phyloP scores from a whole-genome alignment of 176 grass and related monocot genomes.

The Puya raimondii region DNA sequence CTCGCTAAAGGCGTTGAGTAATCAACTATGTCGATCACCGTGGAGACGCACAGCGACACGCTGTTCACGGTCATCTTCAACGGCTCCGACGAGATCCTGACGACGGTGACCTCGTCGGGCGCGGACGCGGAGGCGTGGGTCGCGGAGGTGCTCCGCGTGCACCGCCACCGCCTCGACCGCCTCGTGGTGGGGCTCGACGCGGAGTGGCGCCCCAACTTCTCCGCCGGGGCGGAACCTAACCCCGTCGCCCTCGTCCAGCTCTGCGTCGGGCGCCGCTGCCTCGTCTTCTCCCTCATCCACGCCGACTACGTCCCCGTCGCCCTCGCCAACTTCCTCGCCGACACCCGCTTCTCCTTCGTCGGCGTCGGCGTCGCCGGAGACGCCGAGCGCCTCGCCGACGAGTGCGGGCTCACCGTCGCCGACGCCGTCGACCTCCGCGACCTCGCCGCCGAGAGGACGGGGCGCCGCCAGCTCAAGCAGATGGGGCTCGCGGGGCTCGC shows the following conservation, averaged over 20 bases:
- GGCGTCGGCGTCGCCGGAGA: conserved; percentile 35
- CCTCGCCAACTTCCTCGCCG: conserved; percentile 22
- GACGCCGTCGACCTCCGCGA: conserved; percentile 18
- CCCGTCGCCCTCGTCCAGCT: conserved; percentile 49
- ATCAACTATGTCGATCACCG: conserved; percentile 1
- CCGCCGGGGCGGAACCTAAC: neutral
- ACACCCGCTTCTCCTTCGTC: conserved; percentile 28
- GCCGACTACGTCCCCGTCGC: conserved; percentile 17
- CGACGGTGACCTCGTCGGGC: conserved; percentile 41
- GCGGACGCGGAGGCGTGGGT: conserved; percentile 18
- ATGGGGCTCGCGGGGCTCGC: conserved; percentile 33
- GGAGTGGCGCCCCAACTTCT: conserved; percentile 36
- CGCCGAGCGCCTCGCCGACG: conserved; percentile 16
- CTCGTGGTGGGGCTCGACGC: conserved; percentile 57
- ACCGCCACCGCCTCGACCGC: neutral
- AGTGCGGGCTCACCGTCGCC: conserved; percentile 17
- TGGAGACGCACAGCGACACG: neutral
- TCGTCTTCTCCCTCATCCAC: conserved; percentile 40
- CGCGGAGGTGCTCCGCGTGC: conserved; percentile 8
- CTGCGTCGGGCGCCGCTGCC: conserved; percentile 46
- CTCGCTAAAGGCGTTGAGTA: neutral
- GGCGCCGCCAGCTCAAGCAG: conserved; percentile 8
- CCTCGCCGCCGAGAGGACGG: conserved; percentile 19
- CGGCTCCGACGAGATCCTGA: conserved; percentile 15
- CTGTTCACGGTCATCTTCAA: conserved; percentile 7